Evolutionary conservation across 2,329 filamentous ascomycete species (phyloP).

Genomic region (Paecilomyces variotii): DNA sequence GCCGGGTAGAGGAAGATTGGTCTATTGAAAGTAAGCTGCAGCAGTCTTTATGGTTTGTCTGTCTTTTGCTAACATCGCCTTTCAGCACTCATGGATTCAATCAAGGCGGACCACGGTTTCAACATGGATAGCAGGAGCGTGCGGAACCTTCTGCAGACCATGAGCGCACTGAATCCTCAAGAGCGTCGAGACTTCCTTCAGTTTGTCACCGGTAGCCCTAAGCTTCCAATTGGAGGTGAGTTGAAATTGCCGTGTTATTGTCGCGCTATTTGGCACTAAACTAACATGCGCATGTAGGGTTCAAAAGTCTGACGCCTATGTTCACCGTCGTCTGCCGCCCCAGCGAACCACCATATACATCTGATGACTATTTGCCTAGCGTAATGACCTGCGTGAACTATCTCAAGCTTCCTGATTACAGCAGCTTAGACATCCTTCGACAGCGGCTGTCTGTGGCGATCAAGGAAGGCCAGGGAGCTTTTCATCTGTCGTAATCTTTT

Average conservation of each 20-base stretch:
- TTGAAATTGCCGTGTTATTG: not conserved
- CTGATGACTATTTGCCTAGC: constrained; percentile 96
- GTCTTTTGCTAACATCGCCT: constrained; percentile 5
- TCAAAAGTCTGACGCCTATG: constrained; percentile 94
- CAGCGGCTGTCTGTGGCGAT: constrained; percentile 78
- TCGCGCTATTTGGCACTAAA: not conserved
- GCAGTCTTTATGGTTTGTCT: not conserved
- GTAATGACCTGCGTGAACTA: constrained; percentile 99
- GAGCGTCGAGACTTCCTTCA: constrained; percentile 91
- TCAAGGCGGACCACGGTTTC: constrained; percentile 97
- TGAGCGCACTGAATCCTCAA: constrained; percentile 72
- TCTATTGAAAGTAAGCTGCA: constrained; percentile 77
- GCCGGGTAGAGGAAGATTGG: constrained; percentile 91
- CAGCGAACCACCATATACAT: constrained; percentile 86
- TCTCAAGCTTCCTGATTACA: constrained; percentile 94
- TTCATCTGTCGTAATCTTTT: constrained; percentile 70
- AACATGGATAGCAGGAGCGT: constrained; percentile 98
- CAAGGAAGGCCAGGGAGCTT: constrained; percentile 91
- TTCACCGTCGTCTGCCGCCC: constrained; percentile 99
- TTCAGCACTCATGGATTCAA: constrained; percentile 86
- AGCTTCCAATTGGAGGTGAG: constrained; percentile 94
- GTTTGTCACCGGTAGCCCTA: constrained; percentile 95
- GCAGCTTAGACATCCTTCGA: constrained; percentile 64
- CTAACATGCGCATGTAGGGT: constrained; percentile 51
- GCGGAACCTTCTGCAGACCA: constrained; percentile 82